phyloP scores from a whole-genome alignment of 2,329 filamentous ascomycete genomes.

The Clarireedia homoeocarpa region DNA sequence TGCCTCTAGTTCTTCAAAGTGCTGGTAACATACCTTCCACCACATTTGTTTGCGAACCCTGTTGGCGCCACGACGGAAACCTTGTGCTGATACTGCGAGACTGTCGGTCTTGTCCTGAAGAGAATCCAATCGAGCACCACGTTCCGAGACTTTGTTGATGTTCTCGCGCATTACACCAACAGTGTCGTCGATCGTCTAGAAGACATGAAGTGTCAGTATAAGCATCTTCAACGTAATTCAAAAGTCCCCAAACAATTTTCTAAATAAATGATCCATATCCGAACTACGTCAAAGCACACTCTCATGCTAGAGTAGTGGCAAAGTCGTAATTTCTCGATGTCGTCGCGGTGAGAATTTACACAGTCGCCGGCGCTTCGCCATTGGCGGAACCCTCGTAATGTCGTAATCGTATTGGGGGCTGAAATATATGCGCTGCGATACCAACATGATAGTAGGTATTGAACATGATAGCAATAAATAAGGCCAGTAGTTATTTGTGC shows the following conservation, averaged over 20 bases:
- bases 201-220: constrained; percentile 15
- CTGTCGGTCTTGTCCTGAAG: constrained; percentile 94
- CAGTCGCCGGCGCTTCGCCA: background rate
- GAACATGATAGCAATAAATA: background rate
- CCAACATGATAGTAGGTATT: constrained; percentile 7
- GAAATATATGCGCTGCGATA: constrained; percentile 16
- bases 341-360: background rate
- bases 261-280: background rate
- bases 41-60: constrained; percentile 96
- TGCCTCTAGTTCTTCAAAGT: background rate
- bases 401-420: constrained; percentile 4
- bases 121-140: constrained; percentile 80
- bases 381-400: background rate
- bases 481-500: background rate
- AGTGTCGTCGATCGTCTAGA: constrained; percentile 93
- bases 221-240: background rate
- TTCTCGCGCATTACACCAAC: constrained; percentile 95
- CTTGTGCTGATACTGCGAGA: constrained; percentile 84
- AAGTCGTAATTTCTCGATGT: too few relatives aligned
- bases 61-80: constrained; percentile 94
- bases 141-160: constrained; percentile 92
- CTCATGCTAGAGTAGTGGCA: too few relatives aligned
- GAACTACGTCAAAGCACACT: too few relatives aligned
- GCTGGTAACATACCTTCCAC: constrained; percentile 7
- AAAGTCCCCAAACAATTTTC: background rate